Evolutionary conservation across 2,329 filamentous ascomycete genomes (phyloP).

Genomic region (Periconia digitata): DNA sequence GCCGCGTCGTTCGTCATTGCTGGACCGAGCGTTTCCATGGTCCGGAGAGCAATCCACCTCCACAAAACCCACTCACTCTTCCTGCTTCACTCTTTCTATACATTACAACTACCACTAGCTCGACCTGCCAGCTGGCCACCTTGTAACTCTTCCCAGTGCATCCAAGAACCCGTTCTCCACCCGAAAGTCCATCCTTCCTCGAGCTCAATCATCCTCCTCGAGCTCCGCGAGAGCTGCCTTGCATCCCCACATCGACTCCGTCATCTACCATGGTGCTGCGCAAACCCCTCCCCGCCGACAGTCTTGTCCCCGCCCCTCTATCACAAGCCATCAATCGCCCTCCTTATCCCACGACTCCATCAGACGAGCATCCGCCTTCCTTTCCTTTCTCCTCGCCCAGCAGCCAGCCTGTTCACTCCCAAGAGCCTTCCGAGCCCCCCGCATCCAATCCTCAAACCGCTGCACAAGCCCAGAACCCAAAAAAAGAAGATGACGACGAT

Average conservation of each 20-base stretch:
- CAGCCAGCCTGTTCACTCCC: slow-evolving; percentile 30
- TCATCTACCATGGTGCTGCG: slow-evolving; percentile 47
- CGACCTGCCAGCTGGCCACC: too few species aligned
- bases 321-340: slow-evolving; percentile 42
- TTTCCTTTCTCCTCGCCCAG: slow-evolving; percentile 20
- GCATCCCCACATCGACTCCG: not conserved
- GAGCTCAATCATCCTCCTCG: not conserved
- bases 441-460: slow-evolving; percentile 44
- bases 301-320: slow-evolving; percentile 44
- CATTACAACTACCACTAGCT: too few species aligned
- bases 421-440: slow-evolving; percentile 38
- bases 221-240: not conserved
- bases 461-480: slow-evolving; percentile 27
- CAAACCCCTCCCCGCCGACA: slow-evolving; percentile 41
- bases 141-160: too few species aligned
- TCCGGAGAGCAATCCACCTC: not conserved
- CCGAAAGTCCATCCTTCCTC: not conserved
- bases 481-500: slow-evolving; percentile 16
- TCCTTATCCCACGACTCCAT: slow-evolving; percentile 50
- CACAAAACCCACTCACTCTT: not conserved
- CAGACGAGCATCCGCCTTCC: slow-evolving; percentile 29
- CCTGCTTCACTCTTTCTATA: not conserved
- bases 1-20: not conserved
- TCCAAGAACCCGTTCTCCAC: too few species aligned
- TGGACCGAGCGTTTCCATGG: not conserved